phyloP scores from a whole-genome alignment of 2,329 filamentous ascomycete species.

The Colletotrichum sp. region DNA sequence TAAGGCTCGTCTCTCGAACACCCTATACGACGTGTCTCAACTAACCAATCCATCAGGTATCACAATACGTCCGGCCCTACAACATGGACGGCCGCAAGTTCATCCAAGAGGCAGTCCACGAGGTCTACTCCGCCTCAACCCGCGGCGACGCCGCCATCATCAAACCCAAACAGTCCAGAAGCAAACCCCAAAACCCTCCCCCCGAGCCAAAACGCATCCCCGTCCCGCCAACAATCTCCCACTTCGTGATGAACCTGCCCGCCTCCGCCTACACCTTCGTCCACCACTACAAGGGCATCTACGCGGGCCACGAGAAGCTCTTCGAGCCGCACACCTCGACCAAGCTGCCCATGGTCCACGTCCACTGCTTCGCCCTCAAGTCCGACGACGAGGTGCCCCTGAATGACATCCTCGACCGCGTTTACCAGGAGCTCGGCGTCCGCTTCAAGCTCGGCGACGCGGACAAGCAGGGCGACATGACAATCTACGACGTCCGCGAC shows the following conservation, averaged over 20 bases:
- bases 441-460: conserved; percentile 48
- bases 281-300: conserved; percentile 76
- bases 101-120: conserved; percentile 72
- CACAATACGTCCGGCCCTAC: conserved; percentile 76
- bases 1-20: conserved; percentile 61
- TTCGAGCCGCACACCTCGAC: conserved; percentile 65
- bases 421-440: conserved; percentile 44
- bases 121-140: conserved; percentile 56
- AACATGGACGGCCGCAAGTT: conserved; percentile 84
- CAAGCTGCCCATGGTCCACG: conserved; percentile 82
- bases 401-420: conserved; percentile 50
- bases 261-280: conserved; percentile 89
- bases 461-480: conserved; percentile 52
- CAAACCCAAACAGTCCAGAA: conserved; percentile 49
- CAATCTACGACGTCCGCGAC: conserved; percentile 76
- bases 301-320: conserved; percentile 70
- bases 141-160: conserved; percentile 60
- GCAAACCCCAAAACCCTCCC: conserved; percentile 36
- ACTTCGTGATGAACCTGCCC: conserved; percentile 98
- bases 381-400: conserved; percentile 73
- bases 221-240: conserved; percentile 79
- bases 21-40: not conserved
- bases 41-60: conserved; percentile 48
- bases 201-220: conserved; percentile 46
- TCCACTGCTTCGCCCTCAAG: conserved; percentile 93